Evolutionary conservation across 108 stramenopile genomes (phyloP), one percentile per base, ranked within the genome.

Genomic region (Schizochytrium sp.): DNA sequence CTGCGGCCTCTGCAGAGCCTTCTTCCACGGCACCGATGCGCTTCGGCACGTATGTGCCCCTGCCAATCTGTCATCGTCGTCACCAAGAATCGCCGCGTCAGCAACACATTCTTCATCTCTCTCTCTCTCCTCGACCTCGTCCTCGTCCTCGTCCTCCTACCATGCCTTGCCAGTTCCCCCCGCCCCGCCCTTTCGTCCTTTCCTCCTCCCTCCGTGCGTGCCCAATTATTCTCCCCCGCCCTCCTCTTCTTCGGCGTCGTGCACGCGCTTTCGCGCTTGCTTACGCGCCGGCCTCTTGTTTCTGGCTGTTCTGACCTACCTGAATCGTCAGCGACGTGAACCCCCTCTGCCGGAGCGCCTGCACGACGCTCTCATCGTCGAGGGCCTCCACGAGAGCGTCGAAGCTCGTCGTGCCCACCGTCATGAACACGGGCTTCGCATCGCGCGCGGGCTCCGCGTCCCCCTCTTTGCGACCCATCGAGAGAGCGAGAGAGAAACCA

Each of bases 401-500:
- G 89, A 98, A 98, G 44, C 89, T 92, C 41, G 98, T 98, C 5
- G 98, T 98, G 43, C 98, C 98, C 8, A 98, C 98, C 12, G 98
- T 97, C 28, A 97, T 97, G 88, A 97, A 97, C 16, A 97, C 94
- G 72, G 55, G 21, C 47, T 12, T 41, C 41, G 25, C 63, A 0
- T 69, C 41, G 63, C 34, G 41, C 34, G 63, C 41, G 21, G 41
- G 10, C 25, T 41, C 41, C 25, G 63, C 25, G 10, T 69, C 63
- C 25, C 14, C 41, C 63, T 69, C 63, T 59, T 59, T 23, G n/a
- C 58, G n/a, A 59, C 21, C 21, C 58, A n/a, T 59, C 34, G 34
- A 34, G 34, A 34, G 34, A 34, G 34, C 34, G 34, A 34, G 34
- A 34, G 34, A 34, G 34, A 34, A 2, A 34, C 34, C 34, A 34